phyloP scores from a whole-genome alignment of 2,329 filamentous ascomycete species.

The Nannizziopsis arthrosporioides region DNA sequence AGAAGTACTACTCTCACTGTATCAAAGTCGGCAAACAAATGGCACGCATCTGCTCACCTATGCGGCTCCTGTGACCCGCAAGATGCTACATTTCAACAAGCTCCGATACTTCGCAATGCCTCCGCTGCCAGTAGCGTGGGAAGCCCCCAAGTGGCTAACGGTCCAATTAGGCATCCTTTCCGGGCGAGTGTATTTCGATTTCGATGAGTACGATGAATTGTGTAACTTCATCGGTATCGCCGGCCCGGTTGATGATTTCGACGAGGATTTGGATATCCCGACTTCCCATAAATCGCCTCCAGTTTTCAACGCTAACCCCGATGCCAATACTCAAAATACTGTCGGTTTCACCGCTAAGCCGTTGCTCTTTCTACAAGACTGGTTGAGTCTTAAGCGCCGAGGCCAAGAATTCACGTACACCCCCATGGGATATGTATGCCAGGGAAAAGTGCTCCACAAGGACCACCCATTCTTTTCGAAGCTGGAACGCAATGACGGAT shows the following conservation, averaged over 20 bases:
- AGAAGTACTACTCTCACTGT: conserved; percentile 41
- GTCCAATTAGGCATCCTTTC: conserved; percentile 51
- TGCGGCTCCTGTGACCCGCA: conserved; percentile 47
- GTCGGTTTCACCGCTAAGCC: conserved; percentile 12
- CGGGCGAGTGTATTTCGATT: conserved; percentile 45
- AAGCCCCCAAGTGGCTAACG: conserved; percentile 42
- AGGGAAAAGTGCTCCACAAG: conserved; percentile 19
- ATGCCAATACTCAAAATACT: background rate
- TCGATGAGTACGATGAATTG: conserved; percentile 18
- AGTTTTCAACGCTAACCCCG: background rate
- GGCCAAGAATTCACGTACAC: conserved; percentile 28
- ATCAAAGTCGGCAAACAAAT: conserved; percentile 21
- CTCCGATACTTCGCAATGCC: conserved; percentile 46
- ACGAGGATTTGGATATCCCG: background rate
- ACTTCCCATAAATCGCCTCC: background rate
- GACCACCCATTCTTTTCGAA: conserved; percentile 23
- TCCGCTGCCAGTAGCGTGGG: conserved; percentile 29
- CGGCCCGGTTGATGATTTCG: background rate
- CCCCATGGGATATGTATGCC: conserved; percentile 28
- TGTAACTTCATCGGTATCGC: conserved; percentile 10
- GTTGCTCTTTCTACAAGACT: conserved; percentile 26
- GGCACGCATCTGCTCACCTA: conserved; percentile 44
- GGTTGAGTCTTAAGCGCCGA: conserved; percentile 23
- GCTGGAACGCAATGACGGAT: background rate
- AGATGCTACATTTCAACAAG: conserved; percentile 49